Base-by-base conservation (phyloP, 1,139 yeast species). In the Yamadazyma oceani region DNA sequence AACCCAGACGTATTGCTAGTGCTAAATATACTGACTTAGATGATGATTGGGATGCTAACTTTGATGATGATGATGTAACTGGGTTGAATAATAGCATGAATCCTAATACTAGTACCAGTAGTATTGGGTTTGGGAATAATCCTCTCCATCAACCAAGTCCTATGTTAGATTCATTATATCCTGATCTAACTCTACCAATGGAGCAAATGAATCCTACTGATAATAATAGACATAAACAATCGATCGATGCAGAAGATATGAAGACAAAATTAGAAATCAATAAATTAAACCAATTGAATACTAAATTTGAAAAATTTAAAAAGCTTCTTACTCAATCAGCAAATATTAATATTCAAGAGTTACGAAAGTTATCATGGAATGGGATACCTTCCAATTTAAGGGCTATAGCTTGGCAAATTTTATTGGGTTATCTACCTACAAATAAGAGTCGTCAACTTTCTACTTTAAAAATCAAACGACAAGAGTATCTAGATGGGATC, bases 21-120 rank as follows among this genome's bases (percentile, higher is more conserved):
- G 45, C 50, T 6, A 54, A 60, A 39, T 80, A 78, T 48, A 64
- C 75, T 15, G 95, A 86, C 53, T 60, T 81, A 35, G 96, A 88
- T 55, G 95, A 85, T 51, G 96, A 88, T 58, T 89, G 96, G 97
- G 90, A 88, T 55, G 94, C 95, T 4, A 85, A 81, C 27, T 70
- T 88, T 32, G 88, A 84, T 45, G 84, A 70, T 46, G 65, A 54
- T 9, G 42, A 34, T 4, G n/a, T 34, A n/a, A n/a, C 31, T 9
- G 23, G 28, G 5, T 4, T 16, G 9, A 27, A 17, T 16, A 16
- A 16, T 3, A 28, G 17, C 9, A 31, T 21, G 11, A 17, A n/a
- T 13, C 16, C 34, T 7, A 15, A 12, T 9, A 21, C 32, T 19
- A 19, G 24, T 29, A 13, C 25, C n/a, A 24, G 13, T 17, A 26